phyloP scores from a whole-genome alignment of 768 basidiomycete genomes.

The Megacollybia marginata region DNA sequence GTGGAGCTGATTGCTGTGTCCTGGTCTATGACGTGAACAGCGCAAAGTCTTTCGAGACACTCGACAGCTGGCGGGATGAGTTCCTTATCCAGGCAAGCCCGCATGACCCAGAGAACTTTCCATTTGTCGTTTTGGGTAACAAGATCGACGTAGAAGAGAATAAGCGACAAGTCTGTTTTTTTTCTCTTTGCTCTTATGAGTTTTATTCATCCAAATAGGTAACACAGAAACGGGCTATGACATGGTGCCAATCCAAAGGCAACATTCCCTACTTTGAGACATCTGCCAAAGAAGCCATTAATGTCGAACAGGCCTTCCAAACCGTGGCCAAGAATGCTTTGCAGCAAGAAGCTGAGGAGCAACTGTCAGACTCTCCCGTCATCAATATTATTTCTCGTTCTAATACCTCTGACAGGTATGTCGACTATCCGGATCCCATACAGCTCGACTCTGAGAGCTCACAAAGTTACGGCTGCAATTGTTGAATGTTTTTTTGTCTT shows the following conservation, averaged over 20 bases:
- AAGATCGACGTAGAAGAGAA: conserved; percentile 99
- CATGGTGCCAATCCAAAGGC: conserved; percentile 99
- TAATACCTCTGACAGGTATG: conserved; percentile 53
- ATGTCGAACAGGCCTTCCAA: conserved; percentile 99
- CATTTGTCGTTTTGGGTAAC: conserved; percentile 98
- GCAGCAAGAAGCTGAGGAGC: conserved; percentile 94
- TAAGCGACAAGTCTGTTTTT: conserved; percentile 77
- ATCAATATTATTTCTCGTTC: conserved; percentile 7
- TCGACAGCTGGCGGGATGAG: conserved; percentile 99
- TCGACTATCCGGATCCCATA: conserved; percentile 98
- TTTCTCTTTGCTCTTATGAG: background rate
- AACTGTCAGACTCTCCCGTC: conserved; percentile 51
- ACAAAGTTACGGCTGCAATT: conserved; percentile 90
- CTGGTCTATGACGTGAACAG: conserved; percentile 99
- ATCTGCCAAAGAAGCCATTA: conserved; percentile 99
- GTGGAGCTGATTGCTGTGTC: conserved; percentile 98
- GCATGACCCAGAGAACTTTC: conserved; percentile 99
- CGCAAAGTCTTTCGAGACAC: conserved; percentile 95
- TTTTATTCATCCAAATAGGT: conserved; percentile 45
- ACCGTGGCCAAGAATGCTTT: conserved; percentile 99
- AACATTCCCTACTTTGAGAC: conserved; percentile 99
- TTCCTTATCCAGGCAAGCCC: conserved; percentile 98
- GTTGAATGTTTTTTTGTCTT: conserved; percentile 33
- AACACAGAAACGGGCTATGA: conserved; percentile 99
- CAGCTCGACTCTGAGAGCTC: conserved; percentile 90